Conservation (phyloP, 116 monocot genomes). For the Dioscorea cayenensis region DNA sequence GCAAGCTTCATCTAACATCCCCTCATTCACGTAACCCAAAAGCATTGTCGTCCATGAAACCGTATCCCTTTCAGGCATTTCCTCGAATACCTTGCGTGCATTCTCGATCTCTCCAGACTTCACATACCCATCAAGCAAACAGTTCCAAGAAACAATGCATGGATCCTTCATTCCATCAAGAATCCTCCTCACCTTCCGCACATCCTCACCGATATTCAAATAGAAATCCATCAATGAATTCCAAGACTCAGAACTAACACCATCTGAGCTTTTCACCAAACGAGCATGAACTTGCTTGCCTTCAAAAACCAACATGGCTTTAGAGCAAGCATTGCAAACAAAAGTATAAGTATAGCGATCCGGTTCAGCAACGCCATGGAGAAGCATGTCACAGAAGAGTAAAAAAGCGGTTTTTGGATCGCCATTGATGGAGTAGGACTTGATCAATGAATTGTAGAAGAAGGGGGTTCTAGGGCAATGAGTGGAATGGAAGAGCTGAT, state of each 20-base stretch:
- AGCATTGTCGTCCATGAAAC: slow-evolving; percentile 18
- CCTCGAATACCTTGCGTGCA: slow-evolving; percentile 10
- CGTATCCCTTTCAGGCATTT: slow-evolving; percentile 11
- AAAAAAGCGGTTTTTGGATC: slow-evolving; percentile 1
- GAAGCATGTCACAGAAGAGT: not conserved
- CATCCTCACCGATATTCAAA: slow-evolving; percentile 8
- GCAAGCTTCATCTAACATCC: slow-evolving; percentile 4
- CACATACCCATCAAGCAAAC: slow-evolving; percentile 19
- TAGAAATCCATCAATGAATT: slow-evolving; percentile 21
- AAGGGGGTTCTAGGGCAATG: slow-evolving; percentile 14
- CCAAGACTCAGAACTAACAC: slow-evolving; percentile 6
- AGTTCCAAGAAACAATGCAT: slow-evolving; percentile 16
- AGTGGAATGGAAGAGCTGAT: slow-evolving; percentile 11
- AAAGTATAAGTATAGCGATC: slow-evolving; percentile 18
- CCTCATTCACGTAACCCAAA: slow-evolving; percentile 14
- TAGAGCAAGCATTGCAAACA: slow-evolving; percentile 16
- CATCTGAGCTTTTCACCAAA: slow-evolving; percentile 7
- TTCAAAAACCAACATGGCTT: not conserved
- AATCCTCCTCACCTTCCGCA: slow-evolving; percentile 12
- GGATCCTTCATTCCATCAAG: slow-evolving; percentile 6
- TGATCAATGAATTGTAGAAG: slow-evolving; percentile 26
- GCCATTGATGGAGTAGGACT: slow-evolving; percentile 7
- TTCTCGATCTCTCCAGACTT: slow-evolving; percentile 6
- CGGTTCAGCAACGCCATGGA: not conserved
- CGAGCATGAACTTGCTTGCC: slow-evolving; percentile 20